Base-by-base conservation (phyloP, 2,329 filamentous ascomycete genomes). In the Colletotrichum truncatum region DNA sequence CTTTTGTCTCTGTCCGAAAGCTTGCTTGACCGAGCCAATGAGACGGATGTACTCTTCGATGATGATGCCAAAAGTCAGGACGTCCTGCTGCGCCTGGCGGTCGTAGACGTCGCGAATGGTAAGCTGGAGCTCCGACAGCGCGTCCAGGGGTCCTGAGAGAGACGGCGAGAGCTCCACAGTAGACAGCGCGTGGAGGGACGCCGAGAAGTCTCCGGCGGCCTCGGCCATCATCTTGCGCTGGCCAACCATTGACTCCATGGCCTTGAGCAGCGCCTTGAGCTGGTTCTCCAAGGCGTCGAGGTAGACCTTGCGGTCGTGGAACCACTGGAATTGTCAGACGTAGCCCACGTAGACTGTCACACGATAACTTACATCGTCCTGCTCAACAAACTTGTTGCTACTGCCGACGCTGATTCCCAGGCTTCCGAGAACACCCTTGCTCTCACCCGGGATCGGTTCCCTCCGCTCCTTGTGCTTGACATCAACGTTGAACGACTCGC, bases 11-110 rank as follows among this genome's bases (percentile, higher is more conserved):
- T 98, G 94, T 34, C 86, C 82, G 74, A 99, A 99, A 0, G 96
- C 93, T 67, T 91, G 93, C 84, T 99, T 99, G 66, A 98, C 93
- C 59, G 93, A 97, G 30, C 94, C 93, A 71, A 99, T 98, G 43
- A 99, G 81, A 5, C 96, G 93, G 71, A 99, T 97, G 79, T 99
- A 99, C 80, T 99, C 96, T 70, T 99, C 96, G 68, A 99, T 94
- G 43, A 97, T 97, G 74, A 98, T 98, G 36, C 96, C 96, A 69
- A 99, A 89, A 0, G 96, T 99, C 54, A 99, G 85, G 30, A 98
- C 91, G 75, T 99, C 96, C 77, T 99, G 96, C 80, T 98, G 94
- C 10, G 96, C 96, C 78, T 99, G 96, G 21, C 96, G 92, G 72
- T 98, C 94, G 76, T 99, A 98, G 1, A 99, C 88, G 73, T 99